Percentiles rank a stretch among this genome's conserved stretches.
phyloP scores from a whole-genome alignment of 1,284 basidiomycete genomes.

The Austroboletus novae-zelandiae region DNA sequence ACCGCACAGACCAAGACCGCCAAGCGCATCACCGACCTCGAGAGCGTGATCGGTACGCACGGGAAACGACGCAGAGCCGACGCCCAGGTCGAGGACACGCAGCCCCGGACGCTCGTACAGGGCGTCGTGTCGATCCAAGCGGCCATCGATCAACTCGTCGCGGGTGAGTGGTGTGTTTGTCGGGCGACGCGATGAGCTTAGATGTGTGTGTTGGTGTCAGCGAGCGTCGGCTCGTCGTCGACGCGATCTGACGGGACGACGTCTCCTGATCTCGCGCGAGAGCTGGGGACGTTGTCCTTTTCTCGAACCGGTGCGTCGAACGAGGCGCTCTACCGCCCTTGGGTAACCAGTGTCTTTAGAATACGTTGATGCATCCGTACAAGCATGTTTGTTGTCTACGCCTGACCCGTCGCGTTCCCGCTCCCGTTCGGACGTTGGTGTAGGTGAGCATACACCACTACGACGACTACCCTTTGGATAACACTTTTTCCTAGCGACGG shows the following conservation, averaged over 20 bases:
- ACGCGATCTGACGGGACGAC: too few species aligned
- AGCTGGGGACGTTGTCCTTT: too few species aligned
- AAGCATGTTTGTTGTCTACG: slow-evolving; percentile 2
- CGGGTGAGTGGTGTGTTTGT: too few species aligned
- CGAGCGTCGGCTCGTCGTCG: too few species aligned
- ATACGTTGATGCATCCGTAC: slow-evolving; percentile 10
- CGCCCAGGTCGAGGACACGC: not conserved
- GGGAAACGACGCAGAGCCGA: not conserved
- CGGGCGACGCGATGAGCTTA: too few species aligned
- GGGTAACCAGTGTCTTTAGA: slow-evolving; percentile 6
- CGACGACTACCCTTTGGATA: not conserved
- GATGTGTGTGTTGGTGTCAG: too few species aligned
- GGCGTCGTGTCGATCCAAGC: slow-evolving; percentile 22
- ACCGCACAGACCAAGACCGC: slow-evolving; percentile 14
- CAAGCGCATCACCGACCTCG: slow-evolving; percentile 11
- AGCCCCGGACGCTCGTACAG: slow-evolving; percentile 9
- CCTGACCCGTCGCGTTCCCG: not conserved
- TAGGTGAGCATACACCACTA: slow-evolving; percentile 3
- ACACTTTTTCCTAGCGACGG: slow-evolving; percentile 1
- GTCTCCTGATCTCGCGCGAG: too few species aligned
- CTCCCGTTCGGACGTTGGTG: not conserved
- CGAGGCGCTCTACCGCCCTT: too few species aligned
- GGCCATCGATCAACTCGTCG: slow-evolving; percentile 18
- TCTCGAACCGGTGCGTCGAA: too few species aligned
- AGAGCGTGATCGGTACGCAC: slow-evolving; percentile 15